phyloP scores from a whole-genome alignment of 176 grass and related monocot species.

The Miscanthus lutarioriparius region DNA sequence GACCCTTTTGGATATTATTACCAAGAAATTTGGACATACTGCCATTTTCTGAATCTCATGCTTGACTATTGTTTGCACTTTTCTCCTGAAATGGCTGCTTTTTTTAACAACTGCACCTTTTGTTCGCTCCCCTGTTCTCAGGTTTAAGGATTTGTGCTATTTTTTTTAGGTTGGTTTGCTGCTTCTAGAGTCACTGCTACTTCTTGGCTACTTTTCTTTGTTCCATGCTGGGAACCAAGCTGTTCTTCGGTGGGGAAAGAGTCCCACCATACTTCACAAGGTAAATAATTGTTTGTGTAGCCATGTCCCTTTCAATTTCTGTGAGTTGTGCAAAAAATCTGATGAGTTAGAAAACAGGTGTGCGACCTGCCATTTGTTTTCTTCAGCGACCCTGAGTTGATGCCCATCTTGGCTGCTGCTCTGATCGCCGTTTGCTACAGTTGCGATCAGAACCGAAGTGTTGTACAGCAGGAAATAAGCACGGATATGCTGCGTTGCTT shows the following conservation, averaged over 20 bases:
- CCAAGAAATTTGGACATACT: background rate
- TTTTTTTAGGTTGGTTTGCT: constrained; percentile 75
- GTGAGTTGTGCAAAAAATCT: constrained; percentile 30
- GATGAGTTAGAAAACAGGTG: constrained; percentile 63
- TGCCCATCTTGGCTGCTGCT: constrained; percentile 81
- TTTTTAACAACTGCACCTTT: background rate
- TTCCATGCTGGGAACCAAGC: constrained; percentile 98
- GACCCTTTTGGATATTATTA: constrained; percentile 1
- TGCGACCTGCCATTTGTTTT: constrained; percentile 97
- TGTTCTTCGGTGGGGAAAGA: constrained; percentile 98
- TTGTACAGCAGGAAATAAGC: constrained; percentile 93
- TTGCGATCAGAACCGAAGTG: constrained; percentile 85
- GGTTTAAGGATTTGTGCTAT: background rate
- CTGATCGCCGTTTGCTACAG: constrained; percentile 88
- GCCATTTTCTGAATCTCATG: background rate
- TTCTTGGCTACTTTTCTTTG: constrained; percentile 96
- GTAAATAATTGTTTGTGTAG: constrained; percentile 44
- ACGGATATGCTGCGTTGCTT: constrained; percentile 86
- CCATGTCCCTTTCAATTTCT: constrained; percentile 2
- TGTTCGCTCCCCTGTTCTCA: background rate
- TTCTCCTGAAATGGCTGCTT: background rate
- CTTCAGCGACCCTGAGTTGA: constrained; percentile 72
- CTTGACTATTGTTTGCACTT: background rate
- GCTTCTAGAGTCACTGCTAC: constrained; percentile 86
- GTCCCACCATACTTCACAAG: constrained; percentile 99